phyloP scores from a whole-genome alignment of 352 stramenopile genomes.

The Pythium vanterpoolii region DNA sequence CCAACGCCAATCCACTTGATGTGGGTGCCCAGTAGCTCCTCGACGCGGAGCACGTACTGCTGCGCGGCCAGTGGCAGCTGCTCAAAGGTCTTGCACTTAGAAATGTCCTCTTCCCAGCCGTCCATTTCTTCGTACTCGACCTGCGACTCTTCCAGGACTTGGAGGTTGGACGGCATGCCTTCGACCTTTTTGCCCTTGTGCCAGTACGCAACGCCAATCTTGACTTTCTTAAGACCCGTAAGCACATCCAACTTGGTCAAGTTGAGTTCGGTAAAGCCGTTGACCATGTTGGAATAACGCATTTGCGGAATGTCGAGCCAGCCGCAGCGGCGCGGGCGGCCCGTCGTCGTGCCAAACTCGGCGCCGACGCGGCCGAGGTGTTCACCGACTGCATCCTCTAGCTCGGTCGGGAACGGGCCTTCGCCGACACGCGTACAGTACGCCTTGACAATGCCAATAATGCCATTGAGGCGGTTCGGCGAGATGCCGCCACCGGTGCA shows the following conservation, averaged over 20 bases:
- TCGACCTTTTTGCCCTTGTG: slow-evolving; percentile 93
- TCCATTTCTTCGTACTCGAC: slow-evolving; percentile 95
- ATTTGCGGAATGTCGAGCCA: slow-evolving; percentile 98
- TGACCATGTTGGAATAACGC: slow-evolving; percentile 92
- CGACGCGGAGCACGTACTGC: slow-evolving; percentile 96
- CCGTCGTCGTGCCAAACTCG: slow-evolving; percentile 98
- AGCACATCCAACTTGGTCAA: slow-evolving; percentile 99
- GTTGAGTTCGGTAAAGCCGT: slow-evolving; percentile 97
- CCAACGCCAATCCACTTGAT: slow-evolving; percentile 99
- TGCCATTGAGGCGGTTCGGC: slow-evolving; percentile 89
- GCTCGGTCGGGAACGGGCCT: slow-evolving; percentile 98
- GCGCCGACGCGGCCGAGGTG: slow-evolving; percentile 91
- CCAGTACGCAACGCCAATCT: slow-evolving; percentile 96
- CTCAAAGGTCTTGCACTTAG: slow-evolving; percentile 94
- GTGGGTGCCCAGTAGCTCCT: slow-evolving; percentile 95
- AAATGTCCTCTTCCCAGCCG: slow-evolving; percentile 97
- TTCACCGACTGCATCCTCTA: slow-evolving; percentile 88
- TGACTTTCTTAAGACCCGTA: slow-evolving; percentile 94
- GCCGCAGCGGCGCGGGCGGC: slow-evolving; percentile 95
- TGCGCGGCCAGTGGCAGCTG: slow-evolving; percentile 94
- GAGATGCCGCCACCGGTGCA: slow-evolving; percentile 96
- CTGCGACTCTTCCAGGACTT: slow-evolving; percentile 89
- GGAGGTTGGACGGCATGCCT: slow-evolving; percentile 94
- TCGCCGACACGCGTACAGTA: slow-evolving; percentile 99
- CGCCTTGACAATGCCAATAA: slow-evolving; percentile 98